A percentile compares a stretch with the other conserved stretches of the same genome.
Conservation (phyloP, 192 early-diverging fungal genomes). For the Umbelopsis sp. region DNA sequence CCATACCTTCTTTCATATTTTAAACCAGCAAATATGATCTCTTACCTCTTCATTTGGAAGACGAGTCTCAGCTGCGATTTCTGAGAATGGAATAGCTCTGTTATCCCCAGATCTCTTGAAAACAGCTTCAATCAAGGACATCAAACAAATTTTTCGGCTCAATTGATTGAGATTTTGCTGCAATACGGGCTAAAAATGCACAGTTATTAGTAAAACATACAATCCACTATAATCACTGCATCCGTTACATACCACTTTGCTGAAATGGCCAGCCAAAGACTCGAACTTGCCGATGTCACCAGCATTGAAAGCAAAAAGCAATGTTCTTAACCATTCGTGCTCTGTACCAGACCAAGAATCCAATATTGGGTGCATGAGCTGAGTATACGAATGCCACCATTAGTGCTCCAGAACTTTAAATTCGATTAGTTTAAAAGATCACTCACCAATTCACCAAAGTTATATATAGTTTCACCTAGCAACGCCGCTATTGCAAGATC, state of each 20-base stretch:
- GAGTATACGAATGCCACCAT: background rate
- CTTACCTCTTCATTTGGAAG: constrained; percentile 70
- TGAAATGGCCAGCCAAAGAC: constrained; percentile 70
- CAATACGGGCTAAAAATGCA: constrained; percentile 73
- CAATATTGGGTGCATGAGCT: constrained; percentile 90
- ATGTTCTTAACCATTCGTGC: constrained; percentile 82
- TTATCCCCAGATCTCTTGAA: constrained; percentile 82
- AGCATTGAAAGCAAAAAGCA: constrained; percentile 91
- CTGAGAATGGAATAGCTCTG: constrained; percentile 77
- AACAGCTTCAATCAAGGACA: constrained; percentile 94
- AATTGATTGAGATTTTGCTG: constrained; percentile 74
- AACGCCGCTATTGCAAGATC: constrained; percentile 91
- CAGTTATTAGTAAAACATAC: background rate
- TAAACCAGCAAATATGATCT: background rate
- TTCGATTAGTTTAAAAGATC: background rate
- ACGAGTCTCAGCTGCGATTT: constrained; percentile 82
- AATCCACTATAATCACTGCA: constrained; percentile 22
- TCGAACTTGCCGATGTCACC: constrained; percentile 96
- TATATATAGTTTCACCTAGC: constrained; percentile 95
- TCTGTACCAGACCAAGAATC: constrained; percentile 75
- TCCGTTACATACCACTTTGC: constrained; percentile 50
- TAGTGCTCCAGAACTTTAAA: background rate
- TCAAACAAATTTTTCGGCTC: constrained; percentile 95
- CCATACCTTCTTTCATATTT: background rate
- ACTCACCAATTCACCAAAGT: constrained; percentile 97